Percentiles rank a stretch among this genome's conserved stretches.
These are phyloP conservation scores for Lecanicillium sp. DNA, from an alignment of 2,329 filamentous ascomycete genomes.

Conservation along the genomic window DNA sequence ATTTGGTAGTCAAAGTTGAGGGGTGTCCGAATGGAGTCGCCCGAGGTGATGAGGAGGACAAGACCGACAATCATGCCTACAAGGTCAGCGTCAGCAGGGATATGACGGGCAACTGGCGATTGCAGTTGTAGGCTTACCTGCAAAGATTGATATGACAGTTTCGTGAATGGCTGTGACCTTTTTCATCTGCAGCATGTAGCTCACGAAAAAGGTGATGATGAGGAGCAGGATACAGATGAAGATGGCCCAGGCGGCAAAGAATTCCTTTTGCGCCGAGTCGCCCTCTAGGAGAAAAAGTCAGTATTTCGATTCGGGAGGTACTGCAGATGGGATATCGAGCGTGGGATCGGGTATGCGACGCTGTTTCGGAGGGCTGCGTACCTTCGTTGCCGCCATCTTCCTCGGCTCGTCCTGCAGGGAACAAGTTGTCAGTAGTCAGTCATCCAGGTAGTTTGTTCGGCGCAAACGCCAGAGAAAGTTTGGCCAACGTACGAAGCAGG, in stretches of 20 bases:
- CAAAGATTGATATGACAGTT: constrained; percentile 97
- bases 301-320: neutral
- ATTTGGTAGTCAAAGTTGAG: constrained; percentile 99
- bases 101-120: too few relatives aligned
- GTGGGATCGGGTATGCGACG: neutral
- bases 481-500: constrained; percentile 12
- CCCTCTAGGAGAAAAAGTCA: constrained; percentile 42
- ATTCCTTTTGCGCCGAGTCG: constrained; percentile 86
- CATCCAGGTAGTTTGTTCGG: neutral
- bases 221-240: constrained; percentile 95
- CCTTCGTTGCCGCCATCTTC: constrained; percentile 12
- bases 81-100: too few relatives aligned
- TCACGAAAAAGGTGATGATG: constrained; percentile 91
- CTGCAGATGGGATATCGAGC: neutral
- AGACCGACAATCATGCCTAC: constrained; percentile 92
- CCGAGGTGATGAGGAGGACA: constrained; percentile 73
- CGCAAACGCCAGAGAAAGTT: neutral
- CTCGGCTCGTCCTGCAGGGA: constrained; percentile 6
- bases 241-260: constrained; percentile 92
- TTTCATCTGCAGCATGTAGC: constrained; percentile 92
- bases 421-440: constrained; percentile 1
- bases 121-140: constrained; percentile 50
- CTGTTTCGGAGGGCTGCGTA: neutral
- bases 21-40: constrained; percentile 77
- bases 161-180: constrained; percentile 97